Conservation (phyloP, 2,329 filamentous ascomycete genomes). For the Sclerotinia nivalis region DNA sequence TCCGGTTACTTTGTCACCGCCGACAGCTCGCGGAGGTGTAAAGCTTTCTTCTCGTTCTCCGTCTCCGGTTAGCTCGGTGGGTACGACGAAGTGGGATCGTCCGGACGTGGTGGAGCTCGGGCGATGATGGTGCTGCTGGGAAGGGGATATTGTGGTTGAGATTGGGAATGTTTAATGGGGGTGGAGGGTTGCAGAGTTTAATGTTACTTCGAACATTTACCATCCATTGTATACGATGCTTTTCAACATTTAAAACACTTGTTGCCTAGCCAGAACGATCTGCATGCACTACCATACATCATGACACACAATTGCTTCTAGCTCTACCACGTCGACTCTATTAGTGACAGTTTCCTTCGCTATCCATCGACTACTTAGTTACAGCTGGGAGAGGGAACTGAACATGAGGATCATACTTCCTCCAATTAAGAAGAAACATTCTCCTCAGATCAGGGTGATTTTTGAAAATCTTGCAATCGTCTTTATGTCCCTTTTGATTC, state of each 20-base stretch:
- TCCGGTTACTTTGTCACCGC: neutral
- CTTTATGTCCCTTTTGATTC: constrained; percentile 39
- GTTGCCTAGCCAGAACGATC: neutral
- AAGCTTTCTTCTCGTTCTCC: neutral
- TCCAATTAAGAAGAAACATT: constrained; percentile 37
- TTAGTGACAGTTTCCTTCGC: neutral
- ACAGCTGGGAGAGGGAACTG: constrained; percentile 29
- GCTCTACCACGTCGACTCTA: too few species aligned
- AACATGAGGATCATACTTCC: constrained; percentile 34
- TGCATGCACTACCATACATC: accelerated
- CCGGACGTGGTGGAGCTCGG: neutral
- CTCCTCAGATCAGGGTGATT: constrained; percentile 36
- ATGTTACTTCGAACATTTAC: neutral
- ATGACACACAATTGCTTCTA: neutral
- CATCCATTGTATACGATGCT: neutral
- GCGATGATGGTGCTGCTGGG: neutral
- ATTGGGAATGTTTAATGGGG: neutral
- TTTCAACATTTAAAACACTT: neutral
- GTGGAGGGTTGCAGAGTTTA: neutral
- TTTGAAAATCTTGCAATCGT: constrained; percentile 37
- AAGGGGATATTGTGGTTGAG: neutral
- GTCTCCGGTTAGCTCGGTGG: neutral
- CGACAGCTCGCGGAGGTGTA: neutral
- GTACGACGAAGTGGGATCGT: neutral
- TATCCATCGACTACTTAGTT: neutral